Conservation (phyloP, 1,284 basidiomycete genomes). For the Moesziomyces sp. region DNA sequence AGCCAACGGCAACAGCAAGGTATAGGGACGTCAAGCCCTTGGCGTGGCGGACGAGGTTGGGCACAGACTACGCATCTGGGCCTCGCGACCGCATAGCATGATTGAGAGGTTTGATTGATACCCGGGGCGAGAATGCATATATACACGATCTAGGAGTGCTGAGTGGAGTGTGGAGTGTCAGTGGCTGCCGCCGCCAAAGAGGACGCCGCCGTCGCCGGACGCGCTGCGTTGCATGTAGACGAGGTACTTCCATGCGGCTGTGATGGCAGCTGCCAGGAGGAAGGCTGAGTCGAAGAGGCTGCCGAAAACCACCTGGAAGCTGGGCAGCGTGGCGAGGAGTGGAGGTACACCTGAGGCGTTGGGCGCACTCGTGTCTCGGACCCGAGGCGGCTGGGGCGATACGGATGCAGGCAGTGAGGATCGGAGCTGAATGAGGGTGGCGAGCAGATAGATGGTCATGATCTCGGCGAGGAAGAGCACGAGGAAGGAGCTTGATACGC, state of each 20-base stretch:
- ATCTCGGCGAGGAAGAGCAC: slow-evolving; percentile 69
- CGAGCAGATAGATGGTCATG: slow-evolving; percentile 69
- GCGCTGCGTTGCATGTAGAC: slow-evolving; percentile 33
- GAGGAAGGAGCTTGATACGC: slow-evolving; percentile 69
- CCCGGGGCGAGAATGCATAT: slow-evolving; percentile 1
- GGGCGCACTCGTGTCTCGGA: background rate
- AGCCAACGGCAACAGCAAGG: too few species aligned
- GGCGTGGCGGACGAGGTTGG: too few species aligned
- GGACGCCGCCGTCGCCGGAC: slow-evolving; percentile 33
- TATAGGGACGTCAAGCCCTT: too few species aligned
- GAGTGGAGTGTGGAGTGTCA: background rate
- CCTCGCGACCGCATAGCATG: background rate
- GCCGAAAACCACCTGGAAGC: slow-evolving; percentile 69
- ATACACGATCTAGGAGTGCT: too few species aligned
- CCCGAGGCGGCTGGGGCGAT: background rate
- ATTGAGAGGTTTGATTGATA: slow-evolving; percentile 6
- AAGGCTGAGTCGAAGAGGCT: slow-evolving; percentile 69
- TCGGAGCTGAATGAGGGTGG: slow-evolving; percentile 69
- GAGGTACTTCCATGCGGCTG: slow-evolving; percentile 40
- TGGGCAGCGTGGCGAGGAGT: slow-evolving; percentile 68
- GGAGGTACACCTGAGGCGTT: slow-evolving; percentile 19
- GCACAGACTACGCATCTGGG: too few species aligned
- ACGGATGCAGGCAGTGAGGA: slow-evolving; percentile 55
- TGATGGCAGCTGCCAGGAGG: slow-evolving; percentile 63
- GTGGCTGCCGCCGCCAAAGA: slow-evolving; percentile 24